Conservation (phyloP, 2,329 filamentous ascomycete species). For the Colletotrichum cuscutae region DNA sequence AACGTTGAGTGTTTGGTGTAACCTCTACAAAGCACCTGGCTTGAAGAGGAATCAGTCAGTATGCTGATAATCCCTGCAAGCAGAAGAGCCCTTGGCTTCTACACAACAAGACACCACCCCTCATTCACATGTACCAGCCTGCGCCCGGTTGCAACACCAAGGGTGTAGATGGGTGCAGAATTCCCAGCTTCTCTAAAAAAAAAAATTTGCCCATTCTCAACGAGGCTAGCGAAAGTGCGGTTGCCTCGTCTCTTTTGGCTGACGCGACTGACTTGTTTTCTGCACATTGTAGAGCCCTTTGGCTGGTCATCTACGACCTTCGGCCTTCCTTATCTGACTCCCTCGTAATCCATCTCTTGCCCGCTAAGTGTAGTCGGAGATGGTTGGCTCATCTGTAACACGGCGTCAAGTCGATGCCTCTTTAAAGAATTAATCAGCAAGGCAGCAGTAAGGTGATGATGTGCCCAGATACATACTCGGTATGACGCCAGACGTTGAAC, state of each 20-base stretch:
- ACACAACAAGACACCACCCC: background rate
- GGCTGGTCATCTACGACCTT: background rate
- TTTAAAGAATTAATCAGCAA: background rate
- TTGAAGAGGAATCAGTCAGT: background rate
- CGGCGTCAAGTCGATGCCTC: background rate
- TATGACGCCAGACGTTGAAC: background rate
- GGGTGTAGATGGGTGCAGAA: background rate
- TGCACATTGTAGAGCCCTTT: background rate
- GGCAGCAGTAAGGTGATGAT: background rate
- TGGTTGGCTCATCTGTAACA: background rate
- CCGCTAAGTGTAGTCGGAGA: background rate
- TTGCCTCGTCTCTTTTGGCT: conserved; percentile 4
- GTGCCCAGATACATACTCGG: background rate
- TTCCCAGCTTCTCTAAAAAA: background rate
- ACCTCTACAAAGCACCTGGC: background rate
- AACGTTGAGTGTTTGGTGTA: background rate
- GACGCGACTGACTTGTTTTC: background rate
- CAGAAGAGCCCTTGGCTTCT: background rate
- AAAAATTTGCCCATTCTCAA: background rate
- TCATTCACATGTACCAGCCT: background rate
- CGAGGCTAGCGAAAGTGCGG: background rate
- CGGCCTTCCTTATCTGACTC: too few relatives aligned
- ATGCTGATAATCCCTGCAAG: background rate
- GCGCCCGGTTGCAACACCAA: background rate
- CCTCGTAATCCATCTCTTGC: background rate